Base-by-base conservation (phyloP, 495 filamentous ascomycete species). In the Xylaria nigripes region DNA sequence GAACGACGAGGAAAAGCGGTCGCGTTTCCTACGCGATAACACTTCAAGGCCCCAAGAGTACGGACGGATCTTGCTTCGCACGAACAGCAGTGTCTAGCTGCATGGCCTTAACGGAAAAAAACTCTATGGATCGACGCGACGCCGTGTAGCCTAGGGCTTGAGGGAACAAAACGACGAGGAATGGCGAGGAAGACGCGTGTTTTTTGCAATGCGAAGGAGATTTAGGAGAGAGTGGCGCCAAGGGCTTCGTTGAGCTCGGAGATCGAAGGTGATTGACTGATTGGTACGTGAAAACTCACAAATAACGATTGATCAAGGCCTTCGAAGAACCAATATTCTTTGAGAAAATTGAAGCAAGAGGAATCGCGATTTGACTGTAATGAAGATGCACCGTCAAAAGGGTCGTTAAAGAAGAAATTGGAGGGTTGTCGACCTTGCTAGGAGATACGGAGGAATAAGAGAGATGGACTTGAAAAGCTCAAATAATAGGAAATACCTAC, bases 11-110 rank as follows among this genome's bases (percentile, higher is more conserved):
- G n/a, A 23, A 23, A 45, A 24, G 8, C 6, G 18, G 51, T 42
- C 32, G 34, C 10, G 51, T 30, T 47, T 41, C 10, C 8, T 15
- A 32, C 40, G 16, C 52, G 47, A 22, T 24, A 24, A 12, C 8
- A 48, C 45, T 55, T 24, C 2, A 32, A 48, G 9, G 18, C 3
- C 34, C 25, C 22, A 48, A 3, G 2, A 10, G 32, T 46, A 29
- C 21, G 40, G 19, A 46, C 36, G 15, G 19, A 48, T 48, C 4
- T 42, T 48, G 44, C 34, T 48, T 46, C n/a, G 2, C 18, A 43
- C 47, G 13, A 29, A 56, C 54, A 50, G 47, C 46, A 40, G 40
- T 45, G 36, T 56, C 54, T 29, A 56, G 54, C 29, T 50, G 40
- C 54, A 56, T 56, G 54, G 29, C 54, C 47, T 48, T 25, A 29